A percentile compares a stretch with the other conserved stretches of the same genome.
phyloP scores from a whole-genome alignment of 1,284 basidiomycete genomes.

The Ustilago xerochloae region DNA sequence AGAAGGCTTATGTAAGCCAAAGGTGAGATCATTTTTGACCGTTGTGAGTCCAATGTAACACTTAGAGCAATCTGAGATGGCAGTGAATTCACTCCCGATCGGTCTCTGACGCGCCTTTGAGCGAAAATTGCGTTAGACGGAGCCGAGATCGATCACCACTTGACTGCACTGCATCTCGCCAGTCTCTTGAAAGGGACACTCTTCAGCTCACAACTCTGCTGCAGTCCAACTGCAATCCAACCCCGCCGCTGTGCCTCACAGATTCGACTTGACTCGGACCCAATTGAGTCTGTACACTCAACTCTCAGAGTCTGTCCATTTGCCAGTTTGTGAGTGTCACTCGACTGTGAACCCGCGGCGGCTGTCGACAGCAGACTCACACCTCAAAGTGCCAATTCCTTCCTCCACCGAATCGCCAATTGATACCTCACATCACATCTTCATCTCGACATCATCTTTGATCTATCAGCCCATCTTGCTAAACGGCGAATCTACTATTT shows the following conservation, averaged over 20 bases:
- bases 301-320: no score
- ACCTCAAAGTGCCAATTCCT: neutral
- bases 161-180: neutral
- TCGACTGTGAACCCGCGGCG: neutral
- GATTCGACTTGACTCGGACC: neutral
- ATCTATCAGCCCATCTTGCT: neutral
- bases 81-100: neutral
- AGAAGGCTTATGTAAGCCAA: conserved; percentile 43
- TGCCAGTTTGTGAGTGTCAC: no score
- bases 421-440: neutral
- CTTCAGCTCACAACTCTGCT: no score
- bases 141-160: conserved; percentile 45
- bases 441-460: neutral
- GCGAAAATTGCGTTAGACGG: conserved; percentile 12
- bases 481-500: neutral
- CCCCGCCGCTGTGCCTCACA: neutral
- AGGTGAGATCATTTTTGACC: neutral
- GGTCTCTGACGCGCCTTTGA: conserved; percentile 3
- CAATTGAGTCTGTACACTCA: no score
- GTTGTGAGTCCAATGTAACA: conserved; percentile 1
- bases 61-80: neutral
- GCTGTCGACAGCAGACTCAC: neutral
- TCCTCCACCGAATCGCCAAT: neutral
- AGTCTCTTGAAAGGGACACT: no score
- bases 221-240: neutral